phyloP scores from a whole-genome alignment of 2,329 filamentous ascomycete genomes.

The Hypoxylon sp. region DNA sequence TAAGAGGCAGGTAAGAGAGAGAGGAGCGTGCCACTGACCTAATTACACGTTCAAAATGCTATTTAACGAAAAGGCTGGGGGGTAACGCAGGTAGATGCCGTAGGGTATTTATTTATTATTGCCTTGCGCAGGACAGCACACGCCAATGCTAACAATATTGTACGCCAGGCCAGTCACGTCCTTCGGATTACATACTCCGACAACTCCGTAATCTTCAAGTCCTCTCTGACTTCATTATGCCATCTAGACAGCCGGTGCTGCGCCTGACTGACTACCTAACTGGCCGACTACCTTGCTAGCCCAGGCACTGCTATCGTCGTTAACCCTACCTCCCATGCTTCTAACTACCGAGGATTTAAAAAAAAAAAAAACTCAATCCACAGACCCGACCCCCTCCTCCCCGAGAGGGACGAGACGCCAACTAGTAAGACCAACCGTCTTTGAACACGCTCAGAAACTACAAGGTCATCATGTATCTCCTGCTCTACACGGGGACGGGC shows the following conservation, averaged over 20 bases:
- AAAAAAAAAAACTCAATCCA: slow-evolving; percentile 21
- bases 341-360: slow-evolving; percentile 12
- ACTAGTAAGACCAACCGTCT: slow-evolving; percentile 6
- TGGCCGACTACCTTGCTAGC: slow-evolving; percentile 4
- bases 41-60: slow-evolving; percentile 38
- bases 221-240: slow-evolving; percentile 42
- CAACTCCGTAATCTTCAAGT: slow-evolving; percentile 42
- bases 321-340: slow-evolving; percentile 15
- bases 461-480: slow-evolving; percentile 7
- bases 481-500: slow-evolving; percentile 13
- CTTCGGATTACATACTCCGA: slow-evolving; percentile 46
- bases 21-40: slow-evolving; percentile 42
- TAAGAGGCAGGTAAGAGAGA: slow-evolving; percentile 1
- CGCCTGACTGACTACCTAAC: slow-evolving; percentile 28
- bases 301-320: slow-evolving; percentile 8
- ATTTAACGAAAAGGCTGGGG: slow-evolving; percentile 39
- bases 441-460: not conserved
- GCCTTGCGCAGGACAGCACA: slow-evolving; percentile 21
- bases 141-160: slow-evolving; percentile 18
- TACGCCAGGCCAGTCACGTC: slow-evolving; percentile 40
- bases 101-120: slow-evolving; percentile 24
- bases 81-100: slow-evolving; percentile 10
- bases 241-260: slow-evolving; percentile 26
- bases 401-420: slow-evolving; percentile 6
- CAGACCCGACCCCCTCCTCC: not conserved